Base-by-base conservation (phyloP, 2,329 filamentous ascomycete genomes). In the Sarocladium oryzae region DNA sequence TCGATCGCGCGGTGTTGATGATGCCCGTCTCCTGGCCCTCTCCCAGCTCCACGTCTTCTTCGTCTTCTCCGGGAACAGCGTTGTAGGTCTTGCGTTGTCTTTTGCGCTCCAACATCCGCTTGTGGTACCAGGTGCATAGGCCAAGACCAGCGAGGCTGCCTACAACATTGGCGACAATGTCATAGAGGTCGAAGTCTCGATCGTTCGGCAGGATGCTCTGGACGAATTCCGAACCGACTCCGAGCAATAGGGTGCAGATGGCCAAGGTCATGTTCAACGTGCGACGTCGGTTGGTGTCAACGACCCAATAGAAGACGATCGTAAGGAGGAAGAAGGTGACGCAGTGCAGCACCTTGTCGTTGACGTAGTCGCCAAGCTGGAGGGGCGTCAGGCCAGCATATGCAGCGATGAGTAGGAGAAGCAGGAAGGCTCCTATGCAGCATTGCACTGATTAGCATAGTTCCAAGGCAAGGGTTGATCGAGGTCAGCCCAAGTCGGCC, bases 281-380 rank as follows among this genome's bases (percentile, higher is more conserved):
- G 58, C 92, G 88, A 49, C 92, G 85, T 56, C 93, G 88, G 56
- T 84, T 86, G 50, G 90, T 95, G 67, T 99, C 93, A 60, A 96
- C 72, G 64, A 96, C 88, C 90, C 93, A 99, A 81, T 99, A 99
- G 77, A 97, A 97, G 59, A 80, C 72, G 57, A 88, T 69, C 15
- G 92, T 96, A 50, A 99, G 79, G 58, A 89, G 65, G 76, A 97
- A 96, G 75, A 99, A 97, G 61, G 88, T 91, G 53, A 90, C 55
- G 60, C 88, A 78, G 69, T 97, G 93, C 24, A 97, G 78, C 62
- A 87, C 74, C 70, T 99, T 97, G 78, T 96, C 91, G 74, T 95
- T 90, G 65, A 92, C 79, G 61, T 76, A 66, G 55, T 69, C 59
- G 55, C 70, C 71, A 58, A 81, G 62, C 57, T 83, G 77, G 51